Conservation (phyloP, 116 monocot species). For the Papilionanthe hybrid region DNA sequence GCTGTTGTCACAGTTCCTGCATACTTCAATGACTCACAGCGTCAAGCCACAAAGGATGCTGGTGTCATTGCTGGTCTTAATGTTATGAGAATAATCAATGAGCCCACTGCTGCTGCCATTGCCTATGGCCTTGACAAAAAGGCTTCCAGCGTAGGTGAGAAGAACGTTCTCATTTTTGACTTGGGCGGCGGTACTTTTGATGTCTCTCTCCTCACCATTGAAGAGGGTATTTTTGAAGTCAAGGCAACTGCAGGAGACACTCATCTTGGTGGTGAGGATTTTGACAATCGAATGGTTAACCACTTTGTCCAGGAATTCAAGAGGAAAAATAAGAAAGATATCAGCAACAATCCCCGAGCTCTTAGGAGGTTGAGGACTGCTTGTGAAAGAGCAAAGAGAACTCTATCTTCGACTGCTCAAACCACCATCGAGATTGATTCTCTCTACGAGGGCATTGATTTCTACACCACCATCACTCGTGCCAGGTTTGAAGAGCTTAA, state of each 20-base stretch:
- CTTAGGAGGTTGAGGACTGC: constrained; percentile 58
- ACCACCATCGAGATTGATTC: constrained; percentile 73
- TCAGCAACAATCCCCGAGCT: constrained; percentile 66
- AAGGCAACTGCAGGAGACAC: constrained; percentile 81
- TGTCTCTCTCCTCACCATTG: constrained; percentile 61
- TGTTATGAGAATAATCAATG: constrained; percentile 63
- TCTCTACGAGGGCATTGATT: constrained; percentile 60
- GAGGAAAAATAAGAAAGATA: constrained; percentile 72
- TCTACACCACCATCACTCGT: constrained; percentile 65
- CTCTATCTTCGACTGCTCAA: constrained; percentile 48
- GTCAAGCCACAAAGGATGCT: constrained; percentile 78
- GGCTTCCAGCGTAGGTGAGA: constrained; percentile 38
- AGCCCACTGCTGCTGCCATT: constrained; percentile 67
- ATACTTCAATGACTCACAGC: constrained; percentile 80
- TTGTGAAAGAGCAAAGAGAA: constrained; percentile 76
- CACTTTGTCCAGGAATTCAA: constrained; percentile 75
- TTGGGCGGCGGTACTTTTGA: constrained; percentile 90
- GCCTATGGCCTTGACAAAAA: constrained; percentile 70
- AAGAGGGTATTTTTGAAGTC: constrained; percentile 56
- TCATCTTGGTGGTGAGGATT: constrained; percentile 77
- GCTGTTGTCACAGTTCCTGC: constrained; percentile 73
- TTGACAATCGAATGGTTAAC: constrained; percentile 70
- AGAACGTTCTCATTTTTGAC: constrained; percentile 76
- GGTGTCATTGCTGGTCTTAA: constrained; percentile 63
- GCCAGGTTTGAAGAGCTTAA: constrained; percentile 77